Percentiles rank a stretch among this genome's conserved stretches.
Evolutionary conservation across 2,329 filamentous ascomycete species (phyloP).

Genomic region (Fusarium continuum): DNA sequence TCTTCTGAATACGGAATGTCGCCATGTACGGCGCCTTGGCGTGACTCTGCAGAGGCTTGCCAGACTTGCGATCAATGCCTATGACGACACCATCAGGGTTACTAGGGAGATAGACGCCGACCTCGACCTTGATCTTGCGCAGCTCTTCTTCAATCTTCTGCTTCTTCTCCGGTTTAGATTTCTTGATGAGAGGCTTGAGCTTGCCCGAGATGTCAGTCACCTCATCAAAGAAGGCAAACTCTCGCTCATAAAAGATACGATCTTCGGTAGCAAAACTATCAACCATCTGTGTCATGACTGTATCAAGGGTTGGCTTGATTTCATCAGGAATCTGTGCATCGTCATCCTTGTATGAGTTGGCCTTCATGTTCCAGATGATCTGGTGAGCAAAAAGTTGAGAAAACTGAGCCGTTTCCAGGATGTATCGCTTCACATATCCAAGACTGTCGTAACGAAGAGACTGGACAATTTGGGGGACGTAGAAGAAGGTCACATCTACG

Average conservation of each 20-base stretch:
- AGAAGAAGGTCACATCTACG: constrained; percentile 98
- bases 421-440: constrained; percentile 95
- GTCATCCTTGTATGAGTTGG: constrained; percentile 97
- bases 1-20: constrained; percentile 95
- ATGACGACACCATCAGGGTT: constrained; percentile 98
- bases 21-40: constrained; percentile 99
- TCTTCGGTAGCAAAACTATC: constrained; percentile 82
- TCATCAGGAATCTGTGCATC: constrained; percentile 88
- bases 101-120: constrained; percentile 95
- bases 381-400: constrained; percentile 99
- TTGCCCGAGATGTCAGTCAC: constrained; percentile 96
- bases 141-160: constrained; percentile 99
- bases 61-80: constrained; percentile 96
- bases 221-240: constrained; percentile 98
- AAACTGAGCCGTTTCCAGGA: constrained; percentile 94
- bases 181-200: constrained; percentile 91
- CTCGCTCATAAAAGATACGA: constrained; percentile 86
- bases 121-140: constrained; percentile 95
- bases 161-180: constrained; percentile 95
- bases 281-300: constrained; percentile 86
- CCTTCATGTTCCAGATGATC: constrained; percentile 99
- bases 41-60: constrained; percentile 96
- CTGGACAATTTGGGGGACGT: constrained; percentile 98
- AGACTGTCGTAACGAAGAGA: constrained; percentile 90
- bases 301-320: constrained; percentile 92